Evolutionary conservation across 2,329 filamentous ascomycete species (phyloP).

Genomic region (Colletotrichum aenigma): DNA sequence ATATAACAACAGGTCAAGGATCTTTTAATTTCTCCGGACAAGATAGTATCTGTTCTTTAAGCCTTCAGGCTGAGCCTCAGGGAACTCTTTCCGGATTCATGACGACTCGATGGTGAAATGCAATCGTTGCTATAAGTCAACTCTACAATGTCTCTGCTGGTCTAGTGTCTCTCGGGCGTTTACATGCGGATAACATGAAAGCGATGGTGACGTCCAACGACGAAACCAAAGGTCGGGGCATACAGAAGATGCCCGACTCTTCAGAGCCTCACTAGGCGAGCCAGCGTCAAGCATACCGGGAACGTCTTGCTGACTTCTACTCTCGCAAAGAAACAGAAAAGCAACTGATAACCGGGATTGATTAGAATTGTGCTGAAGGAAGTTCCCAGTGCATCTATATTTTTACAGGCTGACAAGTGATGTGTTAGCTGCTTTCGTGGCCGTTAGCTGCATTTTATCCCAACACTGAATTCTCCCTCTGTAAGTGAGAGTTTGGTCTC

Average conservation of each 20-base stretch:
- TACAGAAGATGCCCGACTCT: fast-evolving
- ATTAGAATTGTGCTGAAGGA: not conserved
- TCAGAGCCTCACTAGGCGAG: not conserved
- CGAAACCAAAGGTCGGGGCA: fast-evolving
- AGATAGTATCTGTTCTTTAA: no score
- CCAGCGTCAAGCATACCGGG: fast-evolving
- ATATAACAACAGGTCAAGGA: not conserved
- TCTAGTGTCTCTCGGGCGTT: not conserved
- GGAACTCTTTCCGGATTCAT: no score
- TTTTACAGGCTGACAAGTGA: not conserved
- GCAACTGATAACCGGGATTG: no score
- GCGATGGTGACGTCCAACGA: fast-evolving
- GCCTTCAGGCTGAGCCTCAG: no score
- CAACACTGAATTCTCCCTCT: not conserved
- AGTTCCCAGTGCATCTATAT: not conserved
- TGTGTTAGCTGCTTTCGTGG: not conserved
- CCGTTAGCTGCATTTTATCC: not conserved
- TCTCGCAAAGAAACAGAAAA: not conserved
- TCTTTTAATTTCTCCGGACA: no score
- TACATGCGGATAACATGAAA: not conserved
- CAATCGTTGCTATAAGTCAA: no score
- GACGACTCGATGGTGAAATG: no score
- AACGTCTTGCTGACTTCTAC: not conserved
- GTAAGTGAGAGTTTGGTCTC: no score
- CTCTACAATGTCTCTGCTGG: fast-evolving